Evolutionary conservation across 2,329 filamentous ascomycete species (phyloP).

Genomic region (Alternaria conjuncta): DNA sequence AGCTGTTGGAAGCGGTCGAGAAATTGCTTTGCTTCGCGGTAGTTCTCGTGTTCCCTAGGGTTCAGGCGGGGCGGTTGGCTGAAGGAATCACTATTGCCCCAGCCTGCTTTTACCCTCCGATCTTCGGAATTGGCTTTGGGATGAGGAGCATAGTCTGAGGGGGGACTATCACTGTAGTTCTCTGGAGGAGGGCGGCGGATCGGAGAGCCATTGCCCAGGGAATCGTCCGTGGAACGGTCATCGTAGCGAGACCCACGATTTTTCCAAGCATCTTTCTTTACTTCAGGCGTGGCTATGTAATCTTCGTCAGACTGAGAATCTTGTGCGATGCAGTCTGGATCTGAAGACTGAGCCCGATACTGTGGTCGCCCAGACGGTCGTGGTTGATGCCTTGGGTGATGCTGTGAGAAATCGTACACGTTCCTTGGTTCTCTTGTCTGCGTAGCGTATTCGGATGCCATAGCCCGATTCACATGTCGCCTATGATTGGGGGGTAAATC

Average conservation of each 20-base stretch:
- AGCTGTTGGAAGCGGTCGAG: constrained; percentile 1
- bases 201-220: not conserved
- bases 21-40: constrained; percentile 9
- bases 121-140: not conserved
- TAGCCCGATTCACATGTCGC: not conserved
- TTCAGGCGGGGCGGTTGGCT: constrained; percentile 16
- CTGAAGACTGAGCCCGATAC: not conserved
- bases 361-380: not conserved
- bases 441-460: constrained; percentile 7
- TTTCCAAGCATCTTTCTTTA: not conserved
- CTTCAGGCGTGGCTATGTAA: constrained; percentile 4
- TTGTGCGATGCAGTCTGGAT: constrained; percentile 4
- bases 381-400: not conserved
- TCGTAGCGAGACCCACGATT: not conserved
- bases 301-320: constrained; percentile 7
- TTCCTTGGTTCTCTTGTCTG: not conserved
- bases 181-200: not conserved
- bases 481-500: not conserved
- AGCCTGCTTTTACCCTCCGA: constrained; percentile 14
- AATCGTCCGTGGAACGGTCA: not conserved
- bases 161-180: not conserved
- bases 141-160: not conserved
- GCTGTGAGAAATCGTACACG: not conserved
- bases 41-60: constrained; percentile 7
- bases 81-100: constrained; percentile 11